These are phyloP conservation scores for Chondrus crispus DNA, from an alignment of 23 red algal species.

Conservation along the genomic window DNA sequence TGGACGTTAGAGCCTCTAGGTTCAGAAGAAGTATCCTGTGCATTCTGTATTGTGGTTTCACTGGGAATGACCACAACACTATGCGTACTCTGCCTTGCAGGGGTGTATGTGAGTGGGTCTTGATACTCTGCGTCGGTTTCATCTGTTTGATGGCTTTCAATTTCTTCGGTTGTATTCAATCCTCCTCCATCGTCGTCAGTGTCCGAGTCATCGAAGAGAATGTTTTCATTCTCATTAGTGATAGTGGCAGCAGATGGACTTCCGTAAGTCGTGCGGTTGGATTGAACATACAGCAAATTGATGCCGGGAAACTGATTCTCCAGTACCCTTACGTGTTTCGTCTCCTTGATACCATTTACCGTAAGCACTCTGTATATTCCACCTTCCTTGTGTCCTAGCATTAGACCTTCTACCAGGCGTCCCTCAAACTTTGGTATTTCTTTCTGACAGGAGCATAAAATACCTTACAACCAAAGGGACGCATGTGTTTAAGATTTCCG, in stretches of 20 bases:
- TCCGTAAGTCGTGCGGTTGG: background rate
- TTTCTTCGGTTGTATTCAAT: background rate
- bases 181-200: background rate
- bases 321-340: conserved; percentile 14
- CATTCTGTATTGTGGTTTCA: no score
- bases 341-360: background rate
- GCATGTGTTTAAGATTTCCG: background rate
- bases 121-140: background rate
- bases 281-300: background rate
- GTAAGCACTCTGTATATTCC: conserved; percentile 8
- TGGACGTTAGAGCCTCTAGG: background rate
- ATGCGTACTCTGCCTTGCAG: background rate
- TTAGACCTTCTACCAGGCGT: background rate
- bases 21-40: no score
- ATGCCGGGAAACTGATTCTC: background rate
- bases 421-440: background rate
- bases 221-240: background rate
- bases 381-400: background rate
- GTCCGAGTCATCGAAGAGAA: background rate
- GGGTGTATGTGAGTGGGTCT: background rate
- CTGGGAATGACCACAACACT: background rate
- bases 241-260: background rate
- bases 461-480: conserved; percentile 1
- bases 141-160: background rate
- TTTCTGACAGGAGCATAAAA: background rate